A percentile compares a stretch with the other conserved stretches of the same genome.
These are phyloP conservation scores for Xylaria sp. DNA, from an alignment of 2,329 filamentous ascomycete genomes.

Conservation along the genomic window DNA sequence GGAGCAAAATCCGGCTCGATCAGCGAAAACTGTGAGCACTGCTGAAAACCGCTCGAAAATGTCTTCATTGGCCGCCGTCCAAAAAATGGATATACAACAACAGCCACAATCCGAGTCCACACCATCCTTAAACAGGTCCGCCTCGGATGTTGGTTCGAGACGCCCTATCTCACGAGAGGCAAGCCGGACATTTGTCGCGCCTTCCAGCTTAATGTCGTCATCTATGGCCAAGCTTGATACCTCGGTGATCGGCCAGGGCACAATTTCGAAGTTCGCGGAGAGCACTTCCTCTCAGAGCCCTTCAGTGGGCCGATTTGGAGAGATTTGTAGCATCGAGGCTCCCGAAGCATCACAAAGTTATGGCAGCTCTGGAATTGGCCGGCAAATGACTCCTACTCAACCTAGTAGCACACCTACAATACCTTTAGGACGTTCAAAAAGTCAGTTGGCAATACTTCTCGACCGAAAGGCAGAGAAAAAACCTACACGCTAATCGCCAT, in stretches of 20 bases:
- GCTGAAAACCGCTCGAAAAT: background rate
- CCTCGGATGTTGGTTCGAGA: slow-evolving; percentile 39
- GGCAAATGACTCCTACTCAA: slow-evolving; percentile 59
- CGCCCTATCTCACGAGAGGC: slow-evolving; percentile 41
- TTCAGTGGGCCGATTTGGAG: background rate
- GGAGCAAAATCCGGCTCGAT: slow-evolving; percentile 10
- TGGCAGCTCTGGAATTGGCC: slow-evolving; percentile 50
- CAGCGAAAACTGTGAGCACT: background rate
- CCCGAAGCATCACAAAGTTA: slow-evolving; percentile 35
- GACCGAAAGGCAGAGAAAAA: slow-evolving; percentile 54
- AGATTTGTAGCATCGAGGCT: slow-evolving; percentile 18
- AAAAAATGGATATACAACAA: slow-evolving; percentile 35
- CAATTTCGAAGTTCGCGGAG: slow-evolving; percentile 55
- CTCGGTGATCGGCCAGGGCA: slow-evolving; percentile 54
- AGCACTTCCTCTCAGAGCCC: slow-evolving; percentile 32
- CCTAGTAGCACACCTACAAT: slow-evolving; percentile 57
- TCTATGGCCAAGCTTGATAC: slow-evolving; percentile 53
- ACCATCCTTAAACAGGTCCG: slow-evolving; percentile 48
- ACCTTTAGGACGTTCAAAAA: slow-evolving; percentile 67
- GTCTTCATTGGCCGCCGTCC: background rate
- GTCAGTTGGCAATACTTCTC: slow-evolving; percentile 67
- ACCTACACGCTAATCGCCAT: slow-evolving; percentile 39
- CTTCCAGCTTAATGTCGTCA: slow-evolving; percentile 47
- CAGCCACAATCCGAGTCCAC: slow-evolving; percentile 33
- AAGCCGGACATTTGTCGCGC: slow-evolving; percentile 44